These are phyloP conservation scores for Juncus inflexus DNA, from an alignment of 176 grass and related monocot species.

Conservation along the genomic window DNA sequence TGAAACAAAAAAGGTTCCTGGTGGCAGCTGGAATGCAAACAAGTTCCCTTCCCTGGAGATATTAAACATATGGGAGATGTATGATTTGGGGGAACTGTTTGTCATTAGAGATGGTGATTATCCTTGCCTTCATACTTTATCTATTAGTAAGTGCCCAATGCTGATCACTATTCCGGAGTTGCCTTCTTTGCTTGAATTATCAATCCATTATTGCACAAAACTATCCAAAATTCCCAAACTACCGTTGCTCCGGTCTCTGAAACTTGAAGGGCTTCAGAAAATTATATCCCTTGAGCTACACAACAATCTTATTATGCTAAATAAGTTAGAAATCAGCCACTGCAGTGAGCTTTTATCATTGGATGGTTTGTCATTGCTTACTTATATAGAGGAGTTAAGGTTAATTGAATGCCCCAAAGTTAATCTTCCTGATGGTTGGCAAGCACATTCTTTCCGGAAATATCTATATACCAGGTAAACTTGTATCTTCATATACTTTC, in stretches of 20 bases:
- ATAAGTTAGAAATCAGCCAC: slow-evolving; percentile 25
- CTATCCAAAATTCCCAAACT: slow-evolving; percentile 15
- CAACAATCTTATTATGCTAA: slow-evolving; percentile 1
- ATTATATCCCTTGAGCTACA: background rate
- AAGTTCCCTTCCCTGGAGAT: slow-evolving; percentile 12
- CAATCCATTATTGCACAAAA: slow-evolving; percentile 9
- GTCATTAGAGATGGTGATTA: slow-evolving; percentile 9
- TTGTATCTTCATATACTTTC: too few species aligned
- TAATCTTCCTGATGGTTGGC: too few species aligned
- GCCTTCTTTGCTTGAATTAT: slow-evolving; percentile 8
- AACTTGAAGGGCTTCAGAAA: slow-evolving; percentile 22
- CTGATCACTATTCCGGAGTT: slow-evolving; percentile 14
- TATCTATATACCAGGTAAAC: too few species aligned
- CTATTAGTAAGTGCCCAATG: slow-evolving; percentile 12
- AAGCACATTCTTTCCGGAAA: too few species aligned
- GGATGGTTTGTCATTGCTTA: background rate
- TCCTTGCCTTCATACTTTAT: slow-evolving; percentile 14
- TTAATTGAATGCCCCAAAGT: slow-evolving; percentile 14
- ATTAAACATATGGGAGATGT: slow-evolving; percentile 24
- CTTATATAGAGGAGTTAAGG: slow-evolving; percentile 22
- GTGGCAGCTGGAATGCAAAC: background rate
- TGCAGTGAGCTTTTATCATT: slow-evolving; percentile 14
- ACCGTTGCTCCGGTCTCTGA: slow-evolving; percentile 2
- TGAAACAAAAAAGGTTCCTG: background rate
- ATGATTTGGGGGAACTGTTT: slow-evolving; percentile 21